These are phyloP conservation scores for Aciculoconidium aculeatum DNA, from an alignment of 805 yeast genomes.

Conservation along the genomic window DNA sequence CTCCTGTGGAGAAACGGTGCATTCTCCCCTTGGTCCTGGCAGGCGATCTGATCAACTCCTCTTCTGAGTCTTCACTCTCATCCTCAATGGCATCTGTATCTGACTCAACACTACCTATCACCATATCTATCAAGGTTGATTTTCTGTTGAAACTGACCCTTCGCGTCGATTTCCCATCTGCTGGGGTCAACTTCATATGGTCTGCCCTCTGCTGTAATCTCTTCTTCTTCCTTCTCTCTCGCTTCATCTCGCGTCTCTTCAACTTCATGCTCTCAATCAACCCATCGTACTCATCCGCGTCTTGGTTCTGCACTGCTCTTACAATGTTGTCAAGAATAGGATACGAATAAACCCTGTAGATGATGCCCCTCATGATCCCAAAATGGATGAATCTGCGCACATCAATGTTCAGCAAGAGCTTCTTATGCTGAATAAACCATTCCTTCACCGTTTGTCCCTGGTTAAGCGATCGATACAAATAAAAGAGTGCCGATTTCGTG, in stretches of 20 bases:
- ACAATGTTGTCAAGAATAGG: constrained; percentile 51
- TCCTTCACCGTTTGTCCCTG: constrained; percentile 73
- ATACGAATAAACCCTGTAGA: constrained; percentile 73
- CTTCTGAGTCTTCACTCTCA: constrained; percentile 11
- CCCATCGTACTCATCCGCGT: constrained; percentile 12
- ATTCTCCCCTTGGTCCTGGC: no score
- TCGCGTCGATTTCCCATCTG: constrained; percentile 11
- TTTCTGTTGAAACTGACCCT: constrained; percentile 32
- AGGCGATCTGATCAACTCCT: no score
- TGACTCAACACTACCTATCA: constrained; percentile 8
- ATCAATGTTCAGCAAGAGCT: constrained; percentile 60
- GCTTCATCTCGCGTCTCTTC: constrained; percentile 4
- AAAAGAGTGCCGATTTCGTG: constrained; percentile 60
- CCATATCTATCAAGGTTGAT: constrained; percentile 9
- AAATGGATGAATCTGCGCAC: constrained; percentile 79
- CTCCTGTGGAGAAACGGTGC: no score
- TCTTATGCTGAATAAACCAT: constrained; percentile 72
- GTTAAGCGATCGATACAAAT: constrained; percentile 68
- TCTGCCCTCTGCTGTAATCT: neutral
- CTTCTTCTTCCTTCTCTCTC: constrained; percentile 3
- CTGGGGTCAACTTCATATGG: neutral
- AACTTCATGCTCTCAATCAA: constrained; percentile 11
- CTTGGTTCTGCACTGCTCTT: constrained; percentile 30
- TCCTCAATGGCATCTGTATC: constrained; percentile 6
- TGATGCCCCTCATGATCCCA: constrained; percentile 76